Conservation (phyloP, 495 filamentous ascomycete species). For the Penicillium cosmopolitanum region DNA sequence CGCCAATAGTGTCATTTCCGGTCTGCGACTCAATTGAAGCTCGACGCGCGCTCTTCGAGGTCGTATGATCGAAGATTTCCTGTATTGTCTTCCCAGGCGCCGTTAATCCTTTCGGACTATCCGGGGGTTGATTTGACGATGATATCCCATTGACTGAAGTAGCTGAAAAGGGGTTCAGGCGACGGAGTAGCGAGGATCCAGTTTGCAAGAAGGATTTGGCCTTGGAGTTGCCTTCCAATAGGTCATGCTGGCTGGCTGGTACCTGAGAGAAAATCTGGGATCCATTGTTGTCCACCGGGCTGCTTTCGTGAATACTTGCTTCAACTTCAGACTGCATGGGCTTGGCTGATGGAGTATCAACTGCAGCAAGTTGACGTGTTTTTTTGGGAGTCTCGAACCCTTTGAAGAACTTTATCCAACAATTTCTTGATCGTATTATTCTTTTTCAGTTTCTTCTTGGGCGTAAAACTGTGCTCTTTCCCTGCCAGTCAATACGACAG, state of each 20-base stretch:
- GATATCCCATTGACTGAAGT: not conserved
- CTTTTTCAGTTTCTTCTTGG: conserved; percentile 25
- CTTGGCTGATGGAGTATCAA: not conserved
- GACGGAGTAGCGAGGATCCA: not conserved
- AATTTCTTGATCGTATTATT: conserved; percentile 19
- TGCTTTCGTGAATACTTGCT: not conserved
- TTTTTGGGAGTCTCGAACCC: not conserved
- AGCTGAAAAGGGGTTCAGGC: not conserved
- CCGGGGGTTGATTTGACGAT: not conserved
- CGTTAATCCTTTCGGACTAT: not conserved
- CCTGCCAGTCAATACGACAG: conserved; percentile 38
- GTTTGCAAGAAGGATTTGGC: not conserved
- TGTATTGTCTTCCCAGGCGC: not conserved
- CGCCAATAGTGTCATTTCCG: not conserved
- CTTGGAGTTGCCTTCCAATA: not conserved
- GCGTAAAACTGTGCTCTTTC: conserved; percentile 26
- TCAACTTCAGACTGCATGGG: not conserved
- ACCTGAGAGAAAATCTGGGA: conserved; percentile 25
- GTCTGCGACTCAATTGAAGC: conserved; percentile 16
- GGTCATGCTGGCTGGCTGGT: not conserved
- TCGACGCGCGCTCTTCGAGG: not conserved
- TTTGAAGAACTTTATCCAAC: conserved; percentile 18
- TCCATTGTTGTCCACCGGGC: not conserved
- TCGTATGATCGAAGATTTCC: not conserved
- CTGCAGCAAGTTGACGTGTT: not conserved